These are phyloP conservation scores for Plasmodium blacklocki DNA, from an alignment of 169 alveolate species.

Conservation along the genomic window DNA sequence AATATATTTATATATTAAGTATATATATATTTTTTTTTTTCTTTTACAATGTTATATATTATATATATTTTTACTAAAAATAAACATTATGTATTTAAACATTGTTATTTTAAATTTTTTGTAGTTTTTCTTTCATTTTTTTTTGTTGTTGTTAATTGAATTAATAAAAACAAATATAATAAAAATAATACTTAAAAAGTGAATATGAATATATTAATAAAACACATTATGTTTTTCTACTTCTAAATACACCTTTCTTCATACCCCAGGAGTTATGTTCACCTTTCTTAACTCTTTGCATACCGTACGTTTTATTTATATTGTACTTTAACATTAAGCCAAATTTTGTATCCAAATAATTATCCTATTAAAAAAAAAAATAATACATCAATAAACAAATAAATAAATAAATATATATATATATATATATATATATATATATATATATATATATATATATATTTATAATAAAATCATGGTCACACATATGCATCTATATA, in stretches of 20 bases:
- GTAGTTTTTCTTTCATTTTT: no score
- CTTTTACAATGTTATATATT: not conserved
- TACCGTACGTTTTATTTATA: constrained; percentile 72
- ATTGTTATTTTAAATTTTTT: not conserved
- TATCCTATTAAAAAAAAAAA: constrained; percentile 11
- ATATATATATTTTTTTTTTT: not conserved
- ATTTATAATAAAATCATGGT: no score
- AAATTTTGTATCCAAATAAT: constrained; percentile 55
- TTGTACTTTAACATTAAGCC: constrained; percentile 67
- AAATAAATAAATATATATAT: not conserved
- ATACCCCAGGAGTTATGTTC: constrained; percentile 83
- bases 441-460: not conserved
- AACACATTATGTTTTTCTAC: constrained; percentile 68
- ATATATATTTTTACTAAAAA: not conserved
- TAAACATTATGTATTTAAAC: not conserved
- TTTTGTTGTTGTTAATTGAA: no score
- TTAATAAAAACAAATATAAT: no score
- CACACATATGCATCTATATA: no score
- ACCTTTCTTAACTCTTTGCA: constrained; percentile 83
- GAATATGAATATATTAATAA: not conserved
- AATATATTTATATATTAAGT: not conserved
- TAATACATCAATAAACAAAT: not conserved
- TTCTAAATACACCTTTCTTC: constrained; percentile 79
- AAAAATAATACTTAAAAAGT: not conserved
- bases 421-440: not conserved